Evolutionary conservation across 805 yeast species (phyloP).

Genomic region (Wickerhamomyces rabaulensis): DNA sequence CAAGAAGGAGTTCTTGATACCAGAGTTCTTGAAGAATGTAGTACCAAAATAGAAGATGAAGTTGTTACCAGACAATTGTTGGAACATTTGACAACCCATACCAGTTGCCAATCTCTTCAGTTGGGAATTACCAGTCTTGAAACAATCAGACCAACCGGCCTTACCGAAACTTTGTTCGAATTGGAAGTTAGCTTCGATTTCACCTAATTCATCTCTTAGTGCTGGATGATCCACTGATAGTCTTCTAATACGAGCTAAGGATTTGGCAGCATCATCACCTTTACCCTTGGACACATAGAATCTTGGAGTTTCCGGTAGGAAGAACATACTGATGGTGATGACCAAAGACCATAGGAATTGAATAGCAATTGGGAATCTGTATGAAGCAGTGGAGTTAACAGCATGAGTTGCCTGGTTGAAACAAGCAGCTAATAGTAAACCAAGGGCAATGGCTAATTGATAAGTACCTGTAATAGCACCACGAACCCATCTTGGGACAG

Average conservation of each 20-base stretch:
- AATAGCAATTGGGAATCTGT: conserved; percentile 67
- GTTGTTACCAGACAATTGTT: conserved; percentile 68
- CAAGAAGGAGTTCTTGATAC: conserved; percentile 42
- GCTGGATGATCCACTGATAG: conserved; percentile 38
- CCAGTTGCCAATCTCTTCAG: conserved; percentile 39
- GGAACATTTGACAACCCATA: conserved; percentile 40
- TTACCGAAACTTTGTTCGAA: conserved; percentile 32
- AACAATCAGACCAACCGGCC: conserved; percentile 27
- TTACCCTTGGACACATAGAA: conserved; percentile 53
- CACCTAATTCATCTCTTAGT: conserved; percentile 38
- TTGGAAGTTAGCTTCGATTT: conserved; percentile 42
- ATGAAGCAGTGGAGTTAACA: conserved; percentile 48
- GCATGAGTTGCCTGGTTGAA: conserved; percentile 62
- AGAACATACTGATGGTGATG: conserved; percentile 53
- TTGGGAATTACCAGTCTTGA: conserved; percentile 31
- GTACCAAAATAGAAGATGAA: conserved; percentile 67
- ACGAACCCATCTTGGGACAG: conserved; percentile 70
- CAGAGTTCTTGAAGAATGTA: conserved; percentile 47
- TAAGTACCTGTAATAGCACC: conserved; percentile 72
- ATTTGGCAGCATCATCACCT: conserved; percentile 47
- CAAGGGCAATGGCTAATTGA: conserved; percentile 69
- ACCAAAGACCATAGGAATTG: conserved; percentile 64
- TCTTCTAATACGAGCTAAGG: conserved; percentile 50
- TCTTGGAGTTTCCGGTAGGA: conserved; percentile 75
- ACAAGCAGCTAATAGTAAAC: conserved; percentile 62